These are phyloP conservation scores for Apiospora malaysiana DNA, from an alignment of 2,329 filamentous ascomycete species.

Conservation along the genomic window DNA sequence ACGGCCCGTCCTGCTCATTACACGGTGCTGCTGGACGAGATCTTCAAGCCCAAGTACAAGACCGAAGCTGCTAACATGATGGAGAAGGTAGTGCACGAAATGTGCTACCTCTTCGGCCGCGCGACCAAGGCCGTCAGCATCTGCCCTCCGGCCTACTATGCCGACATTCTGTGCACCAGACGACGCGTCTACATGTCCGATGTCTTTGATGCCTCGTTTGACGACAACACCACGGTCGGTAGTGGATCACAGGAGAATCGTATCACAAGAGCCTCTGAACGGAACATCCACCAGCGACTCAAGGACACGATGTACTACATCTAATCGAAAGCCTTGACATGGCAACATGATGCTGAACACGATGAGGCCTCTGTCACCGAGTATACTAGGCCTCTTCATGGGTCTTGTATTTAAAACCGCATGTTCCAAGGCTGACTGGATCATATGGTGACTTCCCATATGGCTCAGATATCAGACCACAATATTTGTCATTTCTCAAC, in stretches of 20 bases:
- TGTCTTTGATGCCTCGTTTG: constrained; percentile 57
- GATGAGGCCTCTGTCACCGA: not conserved
- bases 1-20: constrained; percentile 88
- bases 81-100: constrained; percentile 74
- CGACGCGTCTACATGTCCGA: constrained; percentile 74
- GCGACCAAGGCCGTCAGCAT: constrained; percentile 90
- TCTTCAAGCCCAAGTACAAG: constrained; percentile 56
- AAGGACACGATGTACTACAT: constrained; percentile 63
- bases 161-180: constrained; percentile 82
- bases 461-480: no score
- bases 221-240: constrained; percentile 36
- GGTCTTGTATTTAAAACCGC: no score
- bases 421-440: no score
- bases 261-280: constrained; percentile 22
- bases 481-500: no score
- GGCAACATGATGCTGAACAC: not conserved
- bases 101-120: constrained; percentile 84
- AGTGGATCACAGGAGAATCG: not conserved
- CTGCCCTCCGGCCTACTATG: constrained; percentile 89
- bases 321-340: constrained; percentile 36
- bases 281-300: constrained; percentile 49
- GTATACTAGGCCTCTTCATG: no score
- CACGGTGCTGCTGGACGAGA: constrained; percentile 73
- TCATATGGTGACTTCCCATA: no score
- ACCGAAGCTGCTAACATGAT: constrained; percentile 66